Base-by-base conservation (phyloP, 1,284 basidiomycete genomes). In the Taiwanofungus camphoratus region DNA sequence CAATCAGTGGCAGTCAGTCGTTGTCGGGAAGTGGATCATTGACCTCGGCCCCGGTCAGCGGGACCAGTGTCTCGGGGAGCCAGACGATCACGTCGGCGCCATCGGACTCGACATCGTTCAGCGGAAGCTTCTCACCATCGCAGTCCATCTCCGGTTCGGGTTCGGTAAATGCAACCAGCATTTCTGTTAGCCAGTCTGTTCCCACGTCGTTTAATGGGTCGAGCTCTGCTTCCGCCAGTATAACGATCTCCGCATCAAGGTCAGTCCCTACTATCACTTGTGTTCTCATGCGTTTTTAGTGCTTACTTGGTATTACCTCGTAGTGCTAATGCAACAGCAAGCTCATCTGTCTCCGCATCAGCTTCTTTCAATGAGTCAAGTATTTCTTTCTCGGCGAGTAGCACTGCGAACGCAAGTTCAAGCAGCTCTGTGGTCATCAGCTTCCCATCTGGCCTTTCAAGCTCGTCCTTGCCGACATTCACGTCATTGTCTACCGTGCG, bases 401-500 rank as follows among this genome's bases (percentile, higher is more conserved):
- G n/a, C n/a, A n/a, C n/a, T n/a, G n/a, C n/a, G n/a, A 45, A 15
- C 16, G 24, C 18, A n/a, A 42, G 30, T 24, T 40, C 35, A 8
- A 47, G 18, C 36, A 16, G 33, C 31, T 5, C 37, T 34, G 20
- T 20, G 42, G 15, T 41, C 44, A 54, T 55, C 22, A 48, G 42
- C 29, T 45, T 52, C 39, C 50, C 52, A 8, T 36, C 46, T 16
- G 21, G 39, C 30, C 42, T 45, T 9, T 45, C 44, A 21, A 36
- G 38, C n/a, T 40, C 46, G 18, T 38, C 44, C 11, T 20, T 41
- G 15, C 52, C 52, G 27, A 33, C 47, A 2, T 26, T 45, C 22
- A 23, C 41, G 19, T 67, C 60, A 50, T 64, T 46, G 9, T 51
- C 54, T 15, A 44, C 46, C 11, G 41, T 53, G 22, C 7, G 45